phyloP scores from a whole-genome alignment of 2,329 filamentous ascomycete genomes.

The Colletotrichum sp. region DNA sequence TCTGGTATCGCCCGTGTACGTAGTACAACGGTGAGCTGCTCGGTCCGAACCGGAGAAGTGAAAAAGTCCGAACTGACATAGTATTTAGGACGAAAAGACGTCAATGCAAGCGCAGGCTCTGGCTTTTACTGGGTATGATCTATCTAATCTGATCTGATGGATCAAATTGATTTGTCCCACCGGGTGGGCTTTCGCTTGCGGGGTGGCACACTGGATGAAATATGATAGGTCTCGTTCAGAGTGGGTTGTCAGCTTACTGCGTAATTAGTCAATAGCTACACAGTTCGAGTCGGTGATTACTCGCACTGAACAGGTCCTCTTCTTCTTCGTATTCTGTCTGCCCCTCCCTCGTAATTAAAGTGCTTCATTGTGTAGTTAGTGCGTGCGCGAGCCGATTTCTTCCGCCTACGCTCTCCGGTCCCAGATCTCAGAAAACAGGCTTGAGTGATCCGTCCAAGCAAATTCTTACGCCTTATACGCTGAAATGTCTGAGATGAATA shows the following conservation, averaged over 20 bases:
- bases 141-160: background rate
- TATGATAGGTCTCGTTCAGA: background rate
- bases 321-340: background rate
- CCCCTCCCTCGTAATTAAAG: background rate
- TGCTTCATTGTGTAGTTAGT: background rate
- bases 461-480: no score
- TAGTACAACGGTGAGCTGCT: background rate
- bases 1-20: background rate
- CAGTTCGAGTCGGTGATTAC: background rate
- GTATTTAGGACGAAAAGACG: background rate
- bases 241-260: background rate
- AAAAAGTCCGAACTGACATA: background rate
- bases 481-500: no score
- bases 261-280: background rate
- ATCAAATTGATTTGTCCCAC: background rate
- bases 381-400: background rate
- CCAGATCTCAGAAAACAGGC: background rate
- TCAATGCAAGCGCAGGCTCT: background rate
- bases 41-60: background rate
- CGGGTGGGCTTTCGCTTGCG: background rate
- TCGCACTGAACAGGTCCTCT: background rate
- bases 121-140: background rate
- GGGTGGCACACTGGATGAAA: background rate
- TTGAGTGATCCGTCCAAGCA: no score
- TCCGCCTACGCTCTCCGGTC: background rate